Base-by-base conservation (phyloP, 495 filamentous ascomycete genomes). In the Cudoniella acicularis region DNA sequence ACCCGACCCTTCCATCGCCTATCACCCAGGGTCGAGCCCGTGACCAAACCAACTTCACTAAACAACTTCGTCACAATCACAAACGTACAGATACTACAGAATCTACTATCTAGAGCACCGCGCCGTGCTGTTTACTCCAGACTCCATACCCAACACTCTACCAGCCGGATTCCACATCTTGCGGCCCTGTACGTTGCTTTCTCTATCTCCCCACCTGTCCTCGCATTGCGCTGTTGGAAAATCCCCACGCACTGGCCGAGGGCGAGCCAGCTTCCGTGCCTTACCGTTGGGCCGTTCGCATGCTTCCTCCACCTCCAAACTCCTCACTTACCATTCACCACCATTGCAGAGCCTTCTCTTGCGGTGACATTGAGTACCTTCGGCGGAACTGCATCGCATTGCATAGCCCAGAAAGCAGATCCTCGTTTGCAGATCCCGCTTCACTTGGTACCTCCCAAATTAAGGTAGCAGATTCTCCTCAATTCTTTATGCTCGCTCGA, bases 51-150 rank as follows among this genome's bases (percentile, higher is more conserved):
- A n/a, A n/a, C n/a, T n/a, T n/a, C n/a, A n/a, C n/a, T n/a, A n/a
- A n/a, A n/a, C n/a, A n/a, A n/a, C n/a, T n/a, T n/a, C n/a, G n/a
- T n/a, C n/a, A n/a, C n/a, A n/a, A n/a, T n/a, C n/a, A n/a, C n/a
- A n/a, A n/a, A n/a, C n/a, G n/a, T n/a, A n/a, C n/a, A n/a, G n/a
- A n/a, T n/a, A n/a, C n/a, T n/a, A n/a, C n/a, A n/a, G n/a, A n/a
- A n/a, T n/a, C n/a, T n/a, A n/a, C n/a, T n/a, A n/a, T n/a, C n/a
- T n/a, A n/a, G n/a, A n/a, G n/a, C n/a, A n/a, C n/a, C n/a, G 8
- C 51, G 27, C 13, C n/a, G 10, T 49, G 50, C 57, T 60, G 42
- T 49, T 54, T 50, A 18, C 11, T 10, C 50, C 16, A 8, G 17
- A 22, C 50, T 2, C 50, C 9, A 8, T 3, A 10, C 22, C 9